Conservation (phyloP, 2,329 filamentous ascomycete genomes). For the Alternaria angustiovoidea region DNA sequence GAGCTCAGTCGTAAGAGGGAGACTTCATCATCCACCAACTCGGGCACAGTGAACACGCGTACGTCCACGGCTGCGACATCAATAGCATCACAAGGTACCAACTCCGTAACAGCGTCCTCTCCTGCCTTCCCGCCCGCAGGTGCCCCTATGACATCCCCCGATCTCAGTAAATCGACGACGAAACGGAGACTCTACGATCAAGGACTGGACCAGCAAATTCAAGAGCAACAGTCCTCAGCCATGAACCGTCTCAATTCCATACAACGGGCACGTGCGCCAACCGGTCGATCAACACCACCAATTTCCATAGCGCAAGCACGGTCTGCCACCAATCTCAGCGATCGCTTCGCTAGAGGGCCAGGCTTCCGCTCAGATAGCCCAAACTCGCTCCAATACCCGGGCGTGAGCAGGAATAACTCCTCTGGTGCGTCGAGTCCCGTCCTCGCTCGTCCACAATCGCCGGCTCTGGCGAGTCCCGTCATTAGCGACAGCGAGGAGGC, state of each 20-base stretch:
- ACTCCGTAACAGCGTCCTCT: slow-evolving; percentile 47
- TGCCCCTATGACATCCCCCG: slow-evolving; percentile 40
- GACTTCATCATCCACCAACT: slow-evolving; percentile 84
- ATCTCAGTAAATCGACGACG: slow-evolving; percentile 70
- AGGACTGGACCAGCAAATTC: slow-evolving; percentile 77
- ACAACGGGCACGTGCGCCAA: slow-evolving; percentile 63
- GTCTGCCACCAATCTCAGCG: slow-evolving; percentile 59
- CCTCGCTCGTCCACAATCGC: slow-evolving; percentile 53
- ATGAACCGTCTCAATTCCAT: slow-evolving; percentile 82
- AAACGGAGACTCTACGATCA: slow-evolving; percentile 86
- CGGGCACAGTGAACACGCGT: slow-evolving; percentile 69
- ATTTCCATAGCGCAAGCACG: slow-evolving; percentile 53
- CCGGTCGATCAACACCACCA: slow-evolving; percentile 62
- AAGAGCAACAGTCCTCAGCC: slow-evolving; percentile 80
- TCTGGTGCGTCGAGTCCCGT: slow-evolving; percentile 53
- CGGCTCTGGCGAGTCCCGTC: slow-evolving; percentile 70
- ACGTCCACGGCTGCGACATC: slow-evolving; percentile 91
- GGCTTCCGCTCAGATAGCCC: slow-evolving; percentile 57
- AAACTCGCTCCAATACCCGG: slow-evolving; percentile 52
- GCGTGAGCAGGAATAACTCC: slow-evolving; percentile 46
- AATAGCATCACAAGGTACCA: slow-evolving; percentile 72
- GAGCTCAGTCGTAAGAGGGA: slow-evolving; percentile 79
- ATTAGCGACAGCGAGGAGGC: slow-evolving; percentile 77
- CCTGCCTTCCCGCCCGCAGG: slow-evolving; percentile 33
- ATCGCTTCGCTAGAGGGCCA: slow-evolving; percentile 53